Base-by-base conservation (phyloP, 176 grass and related monocot genomes). In the Zoysia japonica region DNA sequence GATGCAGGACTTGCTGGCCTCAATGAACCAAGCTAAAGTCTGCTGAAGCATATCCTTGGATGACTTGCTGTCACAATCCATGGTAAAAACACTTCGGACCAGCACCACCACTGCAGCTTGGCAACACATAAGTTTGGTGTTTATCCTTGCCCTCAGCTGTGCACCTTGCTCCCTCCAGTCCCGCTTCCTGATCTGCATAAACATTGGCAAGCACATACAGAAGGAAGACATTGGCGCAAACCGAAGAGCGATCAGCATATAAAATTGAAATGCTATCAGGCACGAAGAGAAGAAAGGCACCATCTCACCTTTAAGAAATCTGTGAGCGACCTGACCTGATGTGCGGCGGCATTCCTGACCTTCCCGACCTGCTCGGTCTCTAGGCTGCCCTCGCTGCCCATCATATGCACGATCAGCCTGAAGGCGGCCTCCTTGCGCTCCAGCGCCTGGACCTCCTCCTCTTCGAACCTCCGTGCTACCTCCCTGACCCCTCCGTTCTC, bases 121-220 rank as follows among this genome's bases (percentile, higher is more conserved):
- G 70, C 96, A 98, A 71, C 96, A 98, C 48, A 75, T 87, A 48
- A 98, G 65, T 78, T 98, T 98, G 67, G 85, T 98, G 84, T 90
- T 91, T 85, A 98, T 98, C 85, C 96, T 91, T 67, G 78, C 83
- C 80, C 91, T 98, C 50, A 98, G 90, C 40, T 98, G 89, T 16
- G 67, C 78, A 36, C 96, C 96, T 75, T 98, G 96, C 75, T 94
- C 96, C 85, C 71, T 94, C 96, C 96, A 98, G 72, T 98, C 96
- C 67, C 92, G 86, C 82, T 98, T 98, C 74, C 96, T 93, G 75
- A 98, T 92, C 92, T 98, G 82, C 46, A 55, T 74, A 50, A 8
- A 14, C 11, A 82, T 46, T 39, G 28, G 68, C 60, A 60, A 4
- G 28, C 14, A 0, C 19, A 59, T 43, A 59, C 39, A 5, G 41